A percentile compares a stretch with the other conserved stretches of the same genome.
Evolutionary conservation across 1,284 basidiomycete genomes (phyloP).

Genomic region (Ustilago vetiveriae): DNA sequence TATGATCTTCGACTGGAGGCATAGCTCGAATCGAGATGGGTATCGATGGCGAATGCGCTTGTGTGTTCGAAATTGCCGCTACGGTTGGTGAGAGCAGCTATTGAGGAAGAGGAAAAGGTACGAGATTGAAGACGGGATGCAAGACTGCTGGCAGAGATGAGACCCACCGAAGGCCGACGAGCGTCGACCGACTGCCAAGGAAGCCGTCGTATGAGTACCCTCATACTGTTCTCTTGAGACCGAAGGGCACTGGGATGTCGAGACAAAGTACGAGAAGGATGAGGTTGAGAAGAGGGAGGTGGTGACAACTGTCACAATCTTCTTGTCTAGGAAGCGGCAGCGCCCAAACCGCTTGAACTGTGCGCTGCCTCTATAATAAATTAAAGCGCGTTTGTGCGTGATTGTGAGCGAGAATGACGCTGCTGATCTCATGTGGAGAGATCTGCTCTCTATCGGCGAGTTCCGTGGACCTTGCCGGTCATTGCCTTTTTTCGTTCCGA

Average conservation of each 20-base stretch:
- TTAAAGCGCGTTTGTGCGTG: background rate
- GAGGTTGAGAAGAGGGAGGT: background rate
- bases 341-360: background rate
- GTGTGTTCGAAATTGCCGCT: background rate
- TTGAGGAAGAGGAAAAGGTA: constrained; percentile 9
- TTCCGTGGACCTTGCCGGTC: constrained; percentile 11
- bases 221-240: constrained; percentile 16
- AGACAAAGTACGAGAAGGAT: background rate
- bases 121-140: constrained; percentile 9
- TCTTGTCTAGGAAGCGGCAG: too few relatives aligned
- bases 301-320: background rate
- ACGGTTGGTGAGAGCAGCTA: background rate
- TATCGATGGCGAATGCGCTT: background rate
- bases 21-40: background rate
- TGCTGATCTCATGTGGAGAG: constrained; percentile 8
- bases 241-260: background rate
- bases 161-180: constrained; percentile 11
- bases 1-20: constrained; percentile 6
- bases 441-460: background rate
- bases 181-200: constrained; percentile 23
- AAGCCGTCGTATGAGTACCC: constrained; percentile 40
- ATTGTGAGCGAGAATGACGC: background rate
- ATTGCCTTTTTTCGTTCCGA: background rate
- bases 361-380: too few relatives aligned
- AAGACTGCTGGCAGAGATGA: constrained; percentile 9